Percentiles rank a stretch among this genome's conserved stretches.
Evolutionary conservation across 169 alveolate species (phyloP).

Genomic region (Plasmodium ovale): DNA sequence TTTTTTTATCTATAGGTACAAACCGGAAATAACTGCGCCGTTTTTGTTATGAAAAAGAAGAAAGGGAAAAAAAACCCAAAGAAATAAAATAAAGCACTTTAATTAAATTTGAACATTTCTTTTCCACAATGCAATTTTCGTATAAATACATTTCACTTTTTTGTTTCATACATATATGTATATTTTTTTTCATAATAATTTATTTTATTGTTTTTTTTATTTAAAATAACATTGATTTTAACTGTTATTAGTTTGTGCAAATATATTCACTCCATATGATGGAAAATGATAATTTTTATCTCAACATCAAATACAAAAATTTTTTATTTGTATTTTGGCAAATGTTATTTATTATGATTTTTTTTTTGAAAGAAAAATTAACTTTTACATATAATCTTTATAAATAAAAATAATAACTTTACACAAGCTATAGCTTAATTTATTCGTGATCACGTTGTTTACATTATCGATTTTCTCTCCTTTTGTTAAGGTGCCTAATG

Average conservation of each 20-base stretch:
- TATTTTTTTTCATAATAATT: conserved; percentile 2
- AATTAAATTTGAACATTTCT: conserved; percentile 36
- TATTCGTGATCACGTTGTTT: not conserved
- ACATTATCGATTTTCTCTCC: not conserved
- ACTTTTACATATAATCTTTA: not conserved
- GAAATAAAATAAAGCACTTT: conserved; percentile 40
- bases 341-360: not conserved
- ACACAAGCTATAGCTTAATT: no score
- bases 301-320: not conserved
- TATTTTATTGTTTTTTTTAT: not conserved
- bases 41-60: conserved; percentile 63
- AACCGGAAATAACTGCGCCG: conserved; percentile 55
- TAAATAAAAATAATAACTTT: not conserved
- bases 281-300: not conserved
- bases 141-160: conserved; percentile 16
- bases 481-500: not conserved
- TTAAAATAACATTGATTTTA: not conserved
- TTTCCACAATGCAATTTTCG: not conserved
- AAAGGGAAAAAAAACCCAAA: conserved; percentile 32
- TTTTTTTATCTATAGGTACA: conserved; percentile 47
- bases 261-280: not conserved
- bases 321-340: not conserved
- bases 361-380: not conserved
- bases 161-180: not conserved
- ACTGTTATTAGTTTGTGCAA: not conserved